Evolutionary conservation across 306 rosid genomes (phyloP).

Genomic region (Potentilla sterilis): DNA sequence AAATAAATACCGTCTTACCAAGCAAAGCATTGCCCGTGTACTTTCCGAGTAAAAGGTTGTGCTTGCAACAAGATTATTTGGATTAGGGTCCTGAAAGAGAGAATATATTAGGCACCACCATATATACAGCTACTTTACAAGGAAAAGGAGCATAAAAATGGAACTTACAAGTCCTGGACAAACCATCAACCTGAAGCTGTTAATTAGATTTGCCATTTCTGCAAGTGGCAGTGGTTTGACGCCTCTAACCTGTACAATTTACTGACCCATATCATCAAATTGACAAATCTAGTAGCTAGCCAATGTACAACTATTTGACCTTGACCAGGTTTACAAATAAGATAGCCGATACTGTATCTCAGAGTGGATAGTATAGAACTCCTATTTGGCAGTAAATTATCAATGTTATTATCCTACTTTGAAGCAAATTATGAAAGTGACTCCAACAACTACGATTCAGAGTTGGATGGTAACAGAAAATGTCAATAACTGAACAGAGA

Average conservation of each 20-base stretch:
- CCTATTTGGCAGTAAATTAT: conserved; percentile 4
- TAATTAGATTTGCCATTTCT: conserved; percentile 82
- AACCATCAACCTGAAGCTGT: conserved; percentile 61
- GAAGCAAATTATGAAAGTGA: neutral
- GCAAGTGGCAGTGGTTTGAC: conserved; percentile 79
- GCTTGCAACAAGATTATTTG: conserved; percentile 88
- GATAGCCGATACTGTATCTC: neutral
- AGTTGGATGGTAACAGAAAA: neutral
- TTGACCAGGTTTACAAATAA: neutral
- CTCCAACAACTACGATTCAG: neutral
- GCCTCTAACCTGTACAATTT: conserved; percentile 84
- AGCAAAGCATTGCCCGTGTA: conserved; percentile 93
- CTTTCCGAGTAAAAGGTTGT: conserved; percentile 89
- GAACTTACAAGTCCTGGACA: conserved; percentile 89
- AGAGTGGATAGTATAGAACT: neutral
- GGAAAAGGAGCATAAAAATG: conserved; percentile 9
- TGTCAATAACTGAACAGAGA: neutral
- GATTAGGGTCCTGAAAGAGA: conserved; percentile 85
- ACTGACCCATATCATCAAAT: conserved; percentile 29
- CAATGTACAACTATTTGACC: neutral
- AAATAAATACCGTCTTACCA: conserved; percentile 55
- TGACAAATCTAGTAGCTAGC: conserved; percentile 13
- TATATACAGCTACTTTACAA: conserved; percentile 17
- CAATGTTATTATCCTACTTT: neutral
- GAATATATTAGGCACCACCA: conserved; percentile 24